Evolutionary conservation across 805 yeast genomes (phyloP), one percentile per base, ranked within the genome.

Genomic region (Sporopachydermia lactativora): DNA sequence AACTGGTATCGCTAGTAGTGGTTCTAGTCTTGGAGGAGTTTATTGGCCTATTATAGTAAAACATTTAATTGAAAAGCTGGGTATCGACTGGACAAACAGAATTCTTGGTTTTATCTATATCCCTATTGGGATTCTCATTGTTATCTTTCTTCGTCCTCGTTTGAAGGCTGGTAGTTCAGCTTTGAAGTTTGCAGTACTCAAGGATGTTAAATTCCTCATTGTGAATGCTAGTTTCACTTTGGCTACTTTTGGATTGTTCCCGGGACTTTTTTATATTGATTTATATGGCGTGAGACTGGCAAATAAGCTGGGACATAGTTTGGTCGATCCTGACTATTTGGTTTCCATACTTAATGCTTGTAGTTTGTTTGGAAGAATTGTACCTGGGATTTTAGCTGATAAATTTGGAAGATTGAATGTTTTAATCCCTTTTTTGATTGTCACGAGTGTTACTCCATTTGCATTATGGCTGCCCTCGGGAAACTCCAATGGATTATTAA

Each of bases 21-120:
- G 78, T 1, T 59, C 73, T 4, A 71, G 73, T 13, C 43, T 68
- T 1, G 78, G 77, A 3, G 77, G 77, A n/a, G 52, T 71, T 4
- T 55, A 64, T 15, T 70, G 63, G 50, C 63, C 74, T 5, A 58
- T 71, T 45, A 60, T 61, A 35, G 51, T 67, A 39, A 61, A 64
- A 42, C 52, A 55, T 40, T 52, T 71, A 36, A 61, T 68, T 35
- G 52, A 58, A 37, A 49, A 45, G 13, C 59, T 68, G 16, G 73
- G 72, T 1, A 57, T 61, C 46, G 49, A 51, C 34, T 69, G 73
- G 71, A 67, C 71, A 0, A 52, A 65, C 40, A 49, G 74, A 43
- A 53, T 61, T 44, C 51, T 57, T 15, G 73, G 54, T 3, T 49
- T 51, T 18, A 49, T 52, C 18, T 40, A 46, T 43, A 16, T 43